These are phyloP conservation scores for Mitragyna speciosa DNA, from an alignment of 257 asterid genomes.

Conservation along the genomic window DNA sequence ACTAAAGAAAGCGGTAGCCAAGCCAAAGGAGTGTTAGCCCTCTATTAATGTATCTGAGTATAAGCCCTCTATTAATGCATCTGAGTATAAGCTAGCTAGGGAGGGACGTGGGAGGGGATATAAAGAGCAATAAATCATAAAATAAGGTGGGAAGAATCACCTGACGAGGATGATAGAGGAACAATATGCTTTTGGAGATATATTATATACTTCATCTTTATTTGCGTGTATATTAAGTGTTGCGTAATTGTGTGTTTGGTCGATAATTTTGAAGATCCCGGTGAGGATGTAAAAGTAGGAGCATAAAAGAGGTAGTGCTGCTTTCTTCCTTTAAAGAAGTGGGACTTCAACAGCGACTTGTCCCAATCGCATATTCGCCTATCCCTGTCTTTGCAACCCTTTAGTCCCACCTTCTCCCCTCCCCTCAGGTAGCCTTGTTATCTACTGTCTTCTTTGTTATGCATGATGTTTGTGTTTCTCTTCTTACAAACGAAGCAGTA, in stretches of 20 bases:
- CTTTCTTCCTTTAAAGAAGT: background rate
- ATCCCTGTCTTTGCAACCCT: background rate
- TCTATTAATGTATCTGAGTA: no score
- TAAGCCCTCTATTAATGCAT: no score
- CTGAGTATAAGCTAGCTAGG: no score
- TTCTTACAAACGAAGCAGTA: no score
- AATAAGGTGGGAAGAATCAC: background rate
- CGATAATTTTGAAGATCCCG: background rate
- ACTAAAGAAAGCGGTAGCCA: background rate
- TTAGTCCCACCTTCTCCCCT: background rate
- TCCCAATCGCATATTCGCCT: background rate
- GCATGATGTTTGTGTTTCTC: no score
- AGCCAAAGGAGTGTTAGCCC: background rate
- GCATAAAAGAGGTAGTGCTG: background rate
- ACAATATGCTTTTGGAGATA: background rate
- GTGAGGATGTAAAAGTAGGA: background rate
- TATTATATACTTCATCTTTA: no score
- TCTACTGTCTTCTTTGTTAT: no score
- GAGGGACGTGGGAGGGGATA: background rate
- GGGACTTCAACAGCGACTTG: background rate
- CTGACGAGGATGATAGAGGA: constrained; percentile 2
- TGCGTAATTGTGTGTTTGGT: constrained; percentile 2
- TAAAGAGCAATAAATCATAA: background rate
- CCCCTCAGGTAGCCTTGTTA: no score
- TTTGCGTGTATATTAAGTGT: background rate